Conservation (phyloP, 805 yeast genomes). For the Nakazawaea wyomingensis region DNA sequence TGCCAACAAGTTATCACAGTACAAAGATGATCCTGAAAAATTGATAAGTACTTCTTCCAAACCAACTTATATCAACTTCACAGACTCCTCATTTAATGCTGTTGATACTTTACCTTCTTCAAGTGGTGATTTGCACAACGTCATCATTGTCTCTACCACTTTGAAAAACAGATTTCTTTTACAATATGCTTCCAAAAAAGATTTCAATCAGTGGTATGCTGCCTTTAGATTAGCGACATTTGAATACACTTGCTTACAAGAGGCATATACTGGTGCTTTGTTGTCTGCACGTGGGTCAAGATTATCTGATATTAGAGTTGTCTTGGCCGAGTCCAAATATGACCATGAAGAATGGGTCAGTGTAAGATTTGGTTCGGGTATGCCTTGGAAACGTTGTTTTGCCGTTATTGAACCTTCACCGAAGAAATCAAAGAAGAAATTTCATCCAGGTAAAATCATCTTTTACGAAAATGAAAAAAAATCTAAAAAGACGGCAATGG, state of each 20-base stretch:
- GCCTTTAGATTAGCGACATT: slow-evolving; percentile 76
- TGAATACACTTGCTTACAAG: slow-evolving; percentile 82
- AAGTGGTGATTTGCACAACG: slow-evolving; percentile 65
- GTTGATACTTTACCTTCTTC: slow-evolving; percentile 57
- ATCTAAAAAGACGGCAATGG: slow-evolving; percentile 70
- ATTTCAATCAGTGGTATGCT: slow-evolving; percentile 71
- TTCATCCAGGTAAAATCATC: slow-evolving; percentile 61
- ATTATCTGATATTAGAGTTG: slow-evolving; percentile 78
- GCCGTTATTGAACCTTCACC: slow-evolving; percentile 78
- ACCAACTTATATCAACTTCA: slow-evolving; percentile 84
- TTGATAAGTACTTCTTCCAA: slow-evolving; percentile 57
- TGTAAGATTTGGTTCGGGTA: slow-evolving; percentile 92
- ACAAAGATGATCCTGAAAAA: slow-evolving; percentile 42
- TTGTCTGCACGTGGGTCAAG: slow-evolving; percentile 87
- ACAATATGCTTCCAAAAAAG: slow-evolving; percentile 64
- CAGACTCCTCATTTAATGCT: slow-evolving; percentile 83
- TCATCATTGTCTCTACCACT: slow-evolving; percentile 88
- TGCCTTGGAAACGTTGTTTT: slow-evolving; percentile 96
- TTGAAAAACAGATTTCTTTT: slow-evolving; percentile 81
- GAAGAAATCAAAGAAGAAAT: slow-evolving; percentile 36
- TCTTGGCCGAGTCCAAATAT: slow-evolving; percentile 79
- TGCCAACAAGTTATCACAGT: slow-evolving; percentile 54
- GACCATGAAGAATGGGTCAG: slow-evolving; percentile 92
- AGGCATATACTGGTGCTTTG: slow-evolving; percentile 94
- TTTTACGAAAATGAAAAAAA: slow-evolving; percentile 81